A percentile compares a stretch with the other conserved stretches of the same genome.
Evolutionary conservation across 495 filamentous ascomycete genomes (phyloP).

Genomic region (Penicillium argentinense): DNA sequence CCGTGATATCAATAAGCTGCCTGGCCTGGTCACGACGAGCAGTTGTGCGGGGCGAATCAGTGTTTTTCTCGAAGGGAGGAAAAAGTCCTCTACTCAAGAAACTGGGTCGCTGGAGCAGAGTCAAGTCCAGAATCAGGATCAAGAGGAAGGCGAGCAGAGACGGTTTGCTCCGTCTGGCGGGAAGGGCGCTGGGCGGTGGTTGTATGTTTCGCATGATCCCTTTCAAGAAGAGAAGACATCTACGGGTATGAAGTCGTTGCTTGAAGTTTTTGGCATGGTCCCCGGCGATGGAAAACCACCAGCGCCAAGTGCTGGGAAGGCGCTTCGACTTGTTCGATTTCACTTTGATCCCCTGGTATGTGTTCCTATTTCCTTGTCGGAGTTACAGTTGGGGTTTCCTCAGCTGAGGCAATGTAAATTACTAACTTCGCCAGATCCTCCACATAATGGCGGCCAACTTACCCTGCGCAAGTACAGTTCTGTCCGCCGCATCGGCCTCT

Average conservation of each 20-base stretch:
- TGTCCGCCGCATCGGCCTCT: constrained; percentile 71
- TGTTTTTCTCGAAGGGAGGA: constrained; percentile 80
- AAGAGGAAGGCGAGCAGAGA: constrained; percentile 12
- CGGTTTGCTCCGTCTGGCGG: constrained; percentile 61
- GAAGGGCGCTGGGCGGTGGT: constrained; percentile 82
- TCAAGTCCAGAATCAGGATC: constrained; percentile 8
- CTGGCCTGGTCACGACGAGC: constrained; percentile 82
- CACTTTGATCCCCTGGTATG: constrained; percentile 94
- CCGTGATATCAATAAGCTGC: constrained; percentile 66
- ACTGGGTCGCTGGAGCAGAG: not conserved
- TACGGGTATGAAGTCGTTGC: constrained; percentile 16
- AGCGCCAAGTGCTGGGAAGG: constrained; percentile 2
- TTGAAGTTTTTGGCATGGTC: constrained; percentile 34
- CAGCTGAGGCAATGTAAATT: no score
- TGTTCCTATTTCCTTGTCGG: not conserved
- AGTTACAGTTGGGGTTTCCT: not conserved
- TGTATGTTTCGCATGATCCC: constrained; percentile 83
- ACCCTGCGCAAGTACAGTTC: constrained; percentile 66
- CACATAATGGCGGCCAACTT: constrained; percentile 77
- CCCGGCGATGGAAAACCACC: constrained; percentile 33
- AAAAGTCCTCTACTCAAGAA: constrained; percentile 27
- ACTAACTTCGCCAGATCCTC: constrained; percentile 79
- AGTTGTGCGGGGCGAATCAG: constrained; percentile 84
- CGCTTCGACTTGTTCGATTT: constrained; percentile 71
- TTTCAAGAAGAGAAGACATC: constrained; percentile 30